A percentile compares a stretch with the other conserved stretches of the same genome.
Conservation (phyloP, 495 filamentous ascomycete genomes). For the Lophiotrema nucula region DNA sequence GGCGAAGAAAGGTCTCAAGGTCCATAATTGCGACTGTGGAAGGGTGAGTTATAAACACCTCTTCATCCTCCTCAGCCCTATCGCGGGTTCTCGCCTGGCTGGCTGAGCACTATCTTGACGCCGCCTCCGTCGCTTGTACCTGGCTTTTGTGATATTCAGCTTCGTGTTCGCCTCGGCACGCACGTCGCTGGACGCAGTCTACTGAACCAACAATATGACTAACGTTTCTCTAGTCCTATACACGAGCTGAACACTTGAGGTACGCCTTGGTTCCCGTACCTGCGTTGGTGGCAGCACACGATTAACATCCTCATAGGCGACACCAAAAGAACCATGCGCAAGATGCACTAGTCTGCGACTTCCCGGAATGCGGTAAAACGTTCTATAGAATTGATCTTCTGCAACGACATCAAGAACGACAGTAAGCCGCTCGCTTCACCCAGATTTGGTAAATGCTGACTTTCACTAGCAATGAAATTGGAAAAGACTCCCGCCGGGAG, state of each 20-base stretch:
- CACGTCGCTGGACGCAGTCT: too few species aligned
- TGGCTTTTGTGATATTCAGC: not conserved
- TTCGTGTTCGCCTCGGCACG: not conserved
- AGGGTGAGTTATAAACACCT: conserved; percentile 36
- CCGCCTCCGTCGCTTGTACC: not conserved
- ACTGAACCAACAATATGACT: conserved; percentile 4
- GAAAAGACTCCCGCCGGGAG: conserved; percentile 21
- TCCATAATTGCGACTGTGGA: conserved; percentile 43
- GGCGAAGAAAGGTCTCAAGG: conserved; percentile 42
- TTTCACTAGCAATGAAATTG: conserved; percentile 25
- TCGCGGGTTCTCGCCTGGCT: not conserved
- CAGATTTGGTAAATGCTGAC: conserved; percentile 16
- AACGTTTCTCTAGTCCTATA: conserved; percentile 44
- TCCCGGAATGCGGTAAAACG: conserved; percentile 58
- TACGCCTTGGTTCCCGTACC: conserved; percentile 39
- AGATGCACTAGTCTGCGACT: conserved; percentile 64
- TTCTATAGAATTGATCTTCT: conserved; percentile 78
- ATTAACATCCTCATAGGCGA: conserved; percentile 59
- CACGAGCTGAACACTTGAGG: conserved; percentile 83
- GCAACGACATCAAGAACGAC: conserved; percentile 75
- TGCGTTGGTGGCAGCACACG: not conserved
- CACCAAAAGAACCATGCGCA: conserved; percentile 84
- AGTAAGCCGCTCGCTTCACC: conserved; percentile 49
- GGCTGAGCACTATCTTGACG: conserved; percentile 5
- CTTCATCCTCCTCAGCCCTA: not conserved